These are phyloP conservation scores for Pogostemon cablin DNA, from an alignment of 257 asterid genomes.

Conservation along the genomic window DNA sequence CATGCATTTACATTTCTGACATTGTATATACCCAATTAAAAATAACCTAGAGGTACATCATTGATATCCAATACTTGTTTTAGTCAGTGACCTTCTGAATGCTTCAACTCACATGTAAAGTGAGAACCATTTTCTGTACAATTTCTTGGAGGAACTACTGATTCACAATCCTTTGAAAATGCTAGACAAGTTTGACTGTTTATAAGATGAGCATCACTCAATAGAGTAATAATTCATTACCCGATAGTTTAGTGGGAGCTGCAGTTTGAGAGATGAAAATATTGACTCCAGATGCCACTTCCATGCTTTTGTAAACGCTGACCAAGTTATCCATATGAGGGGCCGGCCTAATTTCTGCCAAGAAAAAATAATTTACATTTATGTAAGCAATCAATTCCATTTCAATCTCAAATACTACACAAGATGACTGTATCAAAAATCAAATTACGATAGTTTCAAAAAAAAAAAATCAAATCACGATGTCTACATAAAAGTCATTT, in stretches of 20 bases:
- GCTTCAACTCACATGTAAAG: neutral
- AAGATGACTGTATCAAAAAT: neutral
- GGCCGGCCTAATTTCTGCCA: conserved; percentile 83
- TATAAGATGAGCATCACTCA: neutral
- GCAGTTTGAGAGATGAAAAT: conserved; percentile 62
- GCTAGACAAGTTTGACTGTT: neutral
- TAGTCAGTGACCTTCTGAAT: neutral
- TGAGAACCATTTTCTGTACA: neutral
- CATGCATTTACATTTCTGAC: neutral
- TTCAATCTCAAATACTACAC: neutral
- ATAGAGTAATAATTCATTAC: conserved; percentile 39
- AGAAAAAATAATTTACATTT: neutral
- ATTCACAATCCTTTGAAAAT: neutral
- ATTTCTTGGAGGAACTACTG: conserved; percentile 3
- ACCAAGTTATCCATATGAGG: conserved; percentile 97
- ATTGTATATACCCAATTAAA: neutral
- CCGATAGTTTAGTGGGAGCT: conserved; percentile 49
- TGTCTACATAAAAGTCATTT: too few species aligned
- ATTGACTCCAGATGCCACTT: conserved; percentile 70
- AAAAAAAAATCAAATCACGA: too few species aligned
- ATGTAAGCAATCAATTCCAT: conserved; percentile 2
- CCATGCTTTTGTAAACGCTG: conserved; percentile 88
- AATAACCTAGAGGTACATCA: conserved; percentile 1
- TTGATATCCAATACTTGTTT: conserved; percentile 7
- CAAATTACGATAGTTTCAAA: too few species aligned